Evolutionary conservation across 1,139 yeast species (phyloP).

Genomic region (Scheffersomyces titani): DNA sequence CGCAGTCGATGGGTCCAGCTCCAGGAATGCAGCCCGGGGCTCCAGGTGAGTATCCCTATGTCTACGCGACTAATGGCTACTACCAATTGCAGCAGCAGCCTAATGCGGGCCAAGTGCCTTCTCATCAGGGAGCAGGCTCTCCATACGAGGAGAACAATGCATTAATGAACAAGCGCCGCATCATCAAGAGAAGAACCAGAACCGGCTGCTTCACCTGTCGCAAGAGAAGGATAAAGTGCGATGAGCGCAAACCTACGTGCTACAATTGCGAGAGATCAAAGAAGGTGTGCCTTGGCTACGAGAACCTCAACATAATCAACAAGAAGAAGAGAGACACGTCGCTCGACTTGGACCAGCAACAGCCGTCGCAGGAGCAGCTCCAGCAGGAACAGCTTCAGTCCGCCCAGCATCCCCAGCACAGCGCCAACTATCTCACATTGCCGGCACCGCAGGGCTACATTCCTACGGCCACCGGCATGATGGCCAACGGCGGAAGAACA

Average conservation of each 20-base stretch:
- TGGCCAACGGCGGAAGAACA: conserved; percentile 5
- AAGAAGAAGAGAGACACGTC: conserved; percentile 11
- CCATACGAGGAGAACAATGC: conserved; percentile 33
- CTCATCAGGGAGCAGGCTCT: conserved; percentile 4
- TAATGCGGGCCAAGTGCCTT: conserved; percentile 4
- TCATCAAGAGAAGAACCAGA: conserved; percentile 33
- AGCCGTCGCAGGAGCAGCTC: not conserved
- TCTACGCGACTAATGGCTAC: conserved; percentile 8
- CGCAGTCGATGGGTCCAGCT: conserved; percentile 5
- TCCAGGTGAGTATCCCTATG: conserved; percentile 5
- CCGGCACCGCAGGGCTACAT: not conserved
- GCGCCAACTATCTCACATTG: not conserved
- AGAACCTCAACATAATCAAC: conserved; percentile 20
- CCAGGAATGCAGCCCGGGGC: conserved; percentile 4
- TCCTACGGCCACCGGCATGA: not conserved
- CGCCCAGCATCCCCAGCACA: not conserved
- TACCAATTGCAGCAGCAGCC: conserved; percentile 5
- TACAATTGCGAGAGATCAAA: conserved; percentile 71
- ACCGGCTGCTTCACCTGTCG: conserved; percentile 33
- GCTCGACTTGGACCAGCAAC: conserved; percentile 7
- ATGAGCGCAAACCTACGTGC: conserved; percentile 64
- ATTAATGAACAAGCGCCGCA: conserved; percentile 40
- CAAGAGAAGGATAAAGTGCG: conserved; percentile 29
- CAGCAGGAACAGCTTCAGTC: not conserved
- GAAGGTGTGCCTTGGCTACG: conserved; percentile 72